These are phyloP conservation scores for Microdochium nivale DNA, from an alignment of 2,329 filamentous ascomycete genomes.

Conservation along the genomic window DNA sequence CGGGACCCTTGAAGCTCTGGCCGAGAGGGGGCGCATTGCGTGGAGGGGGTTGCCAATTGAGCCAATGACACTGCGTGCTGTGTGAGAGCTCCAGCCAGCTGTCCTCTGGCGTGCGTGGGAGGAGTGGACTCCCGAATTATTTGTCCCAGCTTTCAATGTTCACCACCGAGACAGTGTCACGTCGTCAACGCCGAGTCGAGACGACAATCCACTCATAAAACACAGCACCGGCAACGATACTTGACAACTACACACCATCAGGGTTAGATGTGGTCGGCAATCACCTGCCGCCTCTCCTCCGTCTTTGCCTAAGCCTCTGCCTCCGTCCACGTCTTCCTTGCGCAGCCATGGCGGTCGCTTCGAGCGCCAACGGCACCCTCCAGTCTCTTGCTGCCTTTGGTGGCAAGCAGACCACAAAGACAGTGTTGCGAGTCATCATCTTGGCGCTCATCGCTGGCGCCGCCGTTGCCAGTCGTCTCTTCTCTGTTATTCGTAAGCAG, in stretches of 20 bases:
- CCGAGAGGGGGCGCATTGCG: neutral
- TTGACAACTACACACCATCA: neutral
- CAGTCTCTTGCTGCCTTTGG: constrained; percentile 58
- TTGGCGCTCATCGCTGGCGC: constrained; percentile 84
- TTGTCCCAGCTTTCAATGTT: neutral
- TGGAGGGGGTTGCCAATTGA: neutral
- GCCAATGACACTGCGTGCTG: neutral
- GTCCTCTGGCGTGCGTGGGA: neutral
- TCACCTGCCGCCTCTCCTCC: neutral
- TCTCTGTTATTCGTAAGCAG: constrained; percentile 84
- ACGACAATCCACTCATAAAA: neutral
- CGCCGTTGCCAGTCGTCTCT: constrained; percentile 85
- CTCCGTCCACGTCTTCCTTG: neutral
- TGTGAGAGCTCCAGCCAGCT: neutral
- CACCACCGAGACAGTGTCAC: neutral
- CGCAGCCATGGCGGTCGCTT: constrained; percentile 28
- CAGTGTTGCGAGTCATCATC: constrained; percentile 82
- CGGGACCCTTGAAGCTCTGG: neutral
- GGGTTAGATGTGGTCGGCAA: neutral
- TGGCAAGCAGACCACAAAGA: constrained; percentile 72
- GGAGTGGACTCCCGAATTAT: neutral
- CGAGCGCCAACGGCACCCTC: constrained; percentile 16
- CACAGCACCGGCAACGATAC: neutral
- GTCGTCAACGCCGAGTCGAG: neutral
- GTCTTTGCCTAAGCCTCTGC: neutral